Conservation (phyloP, 192 early-diverging fungal genomes). For the Backusella macrospora region DNA sequence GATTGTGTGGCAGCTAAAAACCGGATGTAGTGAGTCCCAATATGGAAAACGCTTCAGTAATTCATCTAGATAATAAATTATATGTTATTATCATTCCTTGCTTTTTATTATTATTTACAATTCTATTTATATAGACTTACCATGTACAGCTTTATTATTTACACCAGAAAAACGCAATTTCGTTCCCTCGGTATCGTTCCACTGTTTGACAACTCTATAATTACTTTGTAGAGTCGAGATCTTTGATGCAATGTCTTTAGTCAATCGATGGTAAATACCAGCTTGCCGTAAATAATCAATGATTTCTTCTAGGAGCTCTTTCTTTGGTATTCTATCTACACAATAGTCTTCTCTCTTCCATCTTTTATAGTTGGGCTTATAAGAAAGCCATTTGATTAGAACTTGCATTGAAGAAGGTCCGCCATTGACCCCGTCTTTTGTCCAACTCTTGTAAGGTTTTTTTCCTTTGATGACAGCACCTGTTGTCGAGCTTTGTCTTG, state of each 20-base stretch:
- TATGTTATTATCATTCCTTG: neutral
- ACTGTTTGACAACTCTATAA: slow-evolving; percentile 13
- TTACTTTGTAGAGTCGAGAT: slow-evolving; percentile 21
- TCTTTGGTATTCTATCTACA: slow-evolving; percentile 16
- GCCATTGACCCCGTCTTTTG: slow-evolving; percentile 19
- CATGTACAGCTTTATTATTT: slow-evolving; percentile 8
- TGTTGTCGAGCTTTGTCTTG: neutral
- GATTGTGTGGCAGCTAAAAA: neutral
- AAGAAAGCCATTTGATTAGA: slow-evolving; percentile 14
- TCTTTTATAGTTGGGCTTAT: slow-evolving; percentile 12
- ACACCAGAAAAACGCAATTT: neutral
- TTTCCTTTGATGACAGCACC: slow-evolving; percentile 1
- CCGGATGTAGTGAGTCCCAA: slow-evolving; percentile 4
- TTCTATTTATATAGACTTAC: slow-evolving; percentile 1
- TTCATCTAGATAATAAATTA: neutral
- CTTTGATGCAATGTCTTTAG: slow-evolving; percentile 24
- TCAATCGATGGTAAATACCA: slow-evolving; percentile 23
- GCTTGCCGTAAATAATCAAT: slow-evolving; percentile 7
- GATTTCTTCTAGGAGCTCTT: slow-evolving; percentile 21
- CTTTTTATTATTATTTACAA: neutral
- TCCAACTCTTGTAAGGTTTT: slow-evolving; percentile 28
- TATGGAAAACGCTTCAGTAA: slow-evolving; percentile 19
- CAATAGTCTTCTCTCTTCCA: slow-evolving; percentile 15
- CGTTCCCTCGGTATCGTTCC: slow-evolving; percentile 13
- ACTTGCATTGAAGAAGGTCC: slow-evolving; percentile 24